A percentile compares a stretch with the other conserved stretches of the same genome.
phyloP scores from a whole-genome alignment of 2,329 filamentous ascomycete species.

The Diplocarpon mali region DNA sequence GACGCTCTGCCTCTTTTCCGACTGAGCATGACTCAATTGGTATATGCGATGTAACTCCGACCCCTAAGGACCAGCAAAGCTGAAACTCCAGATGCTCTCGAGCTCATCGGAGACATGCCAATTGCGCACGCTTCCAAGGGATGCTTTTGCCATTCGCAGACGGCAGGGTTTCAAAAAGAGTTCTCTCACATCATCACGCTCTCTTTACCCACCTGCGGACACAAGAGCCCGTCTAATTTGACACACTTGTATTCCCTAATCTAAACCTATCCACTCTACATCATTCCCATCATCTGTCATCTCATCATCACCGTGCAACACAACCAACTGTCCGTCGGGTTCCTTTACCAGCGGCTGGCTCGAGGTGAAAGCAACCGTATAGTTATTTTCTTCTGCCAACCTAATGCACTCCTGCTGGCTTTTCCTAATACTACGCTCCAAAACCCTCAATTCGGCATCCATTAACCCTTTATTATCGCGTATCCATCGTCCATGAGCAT shows the following conservation, averaged over 20 bases:
- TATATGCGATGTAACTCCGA: no score
- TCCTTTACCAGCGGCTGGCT: constrained; percentile 33
- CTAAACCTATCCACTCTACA: constrained; percentile 43
- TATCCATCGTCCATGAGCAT: constrained; percentile 75
- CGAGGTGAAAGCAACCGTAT: constrained; percentile 76
- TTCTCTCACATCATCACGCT: no score
- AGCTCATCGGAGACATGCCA: no score
- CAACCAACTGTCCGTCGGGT: constrained; percentile 26
- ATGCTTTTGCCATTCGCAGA: no score
- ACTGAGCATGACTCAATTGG: no score
- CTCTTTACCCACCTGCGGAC: no score
- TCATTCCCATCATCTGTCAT: constrained; percentile 30
- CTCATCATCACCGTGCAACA: constrained; percentile 29
- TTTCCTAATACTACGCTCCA: constrained; percentile 67
- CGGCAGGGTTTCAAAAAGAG: no score
- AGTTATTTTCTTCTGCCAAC: constrained; percentile 78
- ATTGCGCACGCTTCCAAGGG: no score
- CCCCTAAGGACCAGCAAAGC: no score
- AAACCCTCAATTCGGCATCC: constrained; percentile 72
- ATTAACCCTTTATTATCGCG: constrained; percentile 70
- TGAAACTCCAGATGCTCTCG: no score
- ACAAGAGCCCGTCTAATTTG: no score
- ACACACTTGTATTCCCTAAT: constrained; percentile 15
- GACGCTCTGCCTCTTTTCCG: no score
- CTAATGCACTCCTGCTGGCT: constrained; percentile 75